These are phyloP conservation scores for Verticillium nonalfalfae DNA, from an alignment of 2,329 filamentous ascomycete species.

Conservation along the genomic window DNA sequence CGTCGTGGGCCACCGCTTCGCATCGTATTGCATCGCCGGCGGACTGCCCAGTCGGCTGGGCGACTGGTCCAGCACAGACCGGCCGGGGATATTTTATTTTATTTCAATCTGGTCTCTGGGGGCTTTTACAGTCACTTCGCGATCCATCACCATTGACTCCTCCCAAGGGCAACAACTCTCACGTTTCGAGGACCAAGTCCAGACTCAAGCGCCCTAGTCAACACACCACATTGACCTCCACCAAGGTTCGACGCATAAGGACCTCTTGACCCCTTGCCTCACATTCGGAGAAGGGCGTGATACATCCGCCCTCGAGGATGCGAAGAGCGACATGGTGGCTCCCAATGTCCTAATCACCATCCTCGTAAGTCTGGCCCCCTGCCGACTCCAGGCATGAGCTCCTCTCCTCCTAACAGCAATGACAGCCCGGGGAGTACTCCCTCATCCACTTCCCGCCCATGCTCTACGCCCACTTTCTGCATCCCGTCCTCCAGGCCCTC, in stretches of 20 bases:
- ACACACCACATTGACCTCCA: neutral
- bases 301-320: neutral
- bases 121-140: neutral
- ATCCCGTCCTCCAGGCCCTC: constrained; percentile 80
- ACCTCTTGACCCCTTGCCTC: too few species aligned
- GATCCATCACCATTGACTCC: neutral
- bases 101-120: too few species aligned
- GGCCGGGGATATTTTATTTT: neutral
- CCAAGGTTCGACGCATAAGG: too few species aligned
- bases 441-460: constrained; percentile 85
- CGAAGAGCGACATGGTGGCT: constrained; percentile 11
- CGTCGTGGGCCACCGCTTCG: neutral
- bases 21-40: neutral
- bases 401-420: neutral
- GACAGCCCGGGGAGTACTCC: constrained; percentile 76
- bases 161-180: too few species aligned
- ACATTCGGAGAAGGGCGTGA: too few species aligned
- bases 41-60: neutral
- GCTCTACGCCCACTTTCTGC: constrained; percentile 71
- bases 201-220: neutral
- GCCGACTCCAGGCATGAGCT: neutral
- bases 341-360: constrained; percentile 55
- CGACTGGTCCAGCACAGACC: neutral
- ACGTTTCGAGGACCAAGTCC: too few species aligned
- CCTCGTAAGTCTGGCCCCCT: constrained; percentile 35